Base-by-base conservation (phyloP, 129 eudicot genomes). In the Flaveria linearis region DNA sequence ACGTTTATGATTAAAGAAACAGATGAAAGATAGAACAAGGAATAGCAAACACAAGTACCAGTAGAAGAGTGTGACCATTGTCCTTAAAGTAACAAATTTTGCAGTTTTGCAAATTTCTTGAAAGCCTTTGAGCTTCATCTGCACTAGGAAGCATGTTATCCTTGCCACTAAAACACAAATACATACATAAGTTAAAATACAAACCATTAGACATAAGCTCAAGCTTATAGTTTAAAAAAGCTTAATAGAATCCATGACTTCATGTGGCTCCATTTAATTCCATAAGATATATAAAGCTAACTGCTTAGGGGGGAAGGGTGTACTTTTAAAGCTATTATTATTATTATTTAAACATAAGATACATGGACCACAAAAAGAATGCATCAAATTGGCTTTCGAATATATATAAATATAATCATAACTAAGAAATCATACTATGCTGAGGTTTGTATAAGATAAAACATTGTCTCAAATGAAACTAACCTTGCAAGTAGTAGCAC, bases 401-500 rank as follows among this genome's bases (percentile, higher is more conserved):
- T 5, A 36, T 4, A 36, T 36, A 36, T 36, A 36, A 36, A 36
- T 36, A 36, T 36, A 36, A 36, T 36, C 41, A 36, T 36, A 36
- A 36, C 7, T 36, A 36, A 36, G 61, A 23, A 15, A 52, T 4
- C 74, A 55, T 46, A 75, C 26, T 7, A 25, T 51, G 41, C 30
- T 45, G 58, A 28, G 18, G 43, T 42, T 20, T 45, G 9, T 25
- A 10, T 50, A 73, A 66, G n/a, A 17, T 56, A 62, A 62, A 22
- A 36, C 13, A 18, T 22, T 36, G 70, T 33, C 55, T 51, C 72
- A 3, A 51, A 62, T 45, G 70, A 80, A 80, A 62, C 63, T 69
- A 73, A 92, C 98, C 98, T 89, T 73, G 92, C 93, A 83, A 89
- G 87, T 55, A 92, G 77, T 79, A 92, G 87, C 76, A 92, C 96